phyloP scores from a whole-genome alignment of 768 basidiomycete genomes.

The Russula foetens region DNA sequence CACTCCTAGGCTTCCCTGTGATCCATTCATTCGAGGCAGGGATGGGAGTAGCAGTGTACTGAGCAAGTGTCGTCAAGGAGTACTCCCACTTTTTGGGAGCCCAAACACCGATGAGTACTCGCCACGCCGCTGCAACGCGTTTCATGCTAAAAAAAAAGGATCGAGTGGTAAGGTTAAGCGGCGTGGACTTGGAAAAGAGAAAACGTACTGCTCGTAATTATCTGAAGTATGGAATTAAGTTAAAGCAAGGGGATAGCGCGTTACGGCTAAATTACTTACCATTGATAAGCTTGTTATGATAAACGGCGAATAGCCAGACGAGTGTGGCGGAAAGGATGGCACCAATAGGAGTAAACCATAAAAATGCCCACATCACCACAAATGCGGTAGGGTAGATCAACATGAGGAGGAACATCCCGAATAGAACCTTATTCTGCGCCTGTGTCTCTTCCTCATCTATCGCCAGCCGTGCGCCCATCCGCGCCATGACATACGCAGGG shows the following conservation, averaged over 20 bases:
- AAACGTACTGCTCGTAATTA: slow-evolving; percentile 63
- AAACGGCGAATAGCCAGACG: slow-evolving; percentile 73
- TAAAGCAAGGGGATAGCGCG: neutral
- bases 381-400: slow-evolving; percentile 81
- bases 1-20: slow-evolving; percentile 33
- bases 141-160: slow-evolving; percentile 44
- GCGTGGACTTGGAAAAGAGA: slow-evolving; percentile 9
- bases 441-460: slow-evolving; percentile 90
- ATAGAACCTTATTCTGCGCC: slow-evolving; percentile 94
- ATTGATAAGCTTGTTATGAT: slow-evolving; percentile 83
- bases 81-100: slow-evolving; percentile 78
- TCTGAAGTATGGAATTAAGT: slow-evolving; percentile 31
- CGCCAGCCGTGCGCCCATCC: slow-evolving; percentile 62
- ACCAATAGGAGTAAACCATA: slow-evolving; percentile 69
- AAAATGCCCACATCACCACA: slow-evolving; percentile 76
- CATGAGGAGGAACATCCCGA: slow-evolving; percentile 66
- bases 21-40: slow-evolving; percentile 72
- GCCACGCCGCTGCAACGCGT: slow-evolving; percentile 89
- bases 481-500: slow-evolving; percentile 80
- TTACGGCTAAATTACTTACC: slow-evolving; percentile 39
- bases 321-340: slow-evolving; percentile 59
- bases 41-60: slow-evolving; percentile 56
- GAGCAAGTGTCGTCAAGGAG: slow-evolving; percentile 60
- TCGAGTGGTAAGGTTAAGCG: slow-evolving; percentile 4
- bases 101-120: slow-evolving; percentile 95